Evolutionary conservation across 495 filamentous ascomycete species (phyloP), one percentile per base, ranked within the genome.

Genomic region (Xylaria grammica): DNA sequence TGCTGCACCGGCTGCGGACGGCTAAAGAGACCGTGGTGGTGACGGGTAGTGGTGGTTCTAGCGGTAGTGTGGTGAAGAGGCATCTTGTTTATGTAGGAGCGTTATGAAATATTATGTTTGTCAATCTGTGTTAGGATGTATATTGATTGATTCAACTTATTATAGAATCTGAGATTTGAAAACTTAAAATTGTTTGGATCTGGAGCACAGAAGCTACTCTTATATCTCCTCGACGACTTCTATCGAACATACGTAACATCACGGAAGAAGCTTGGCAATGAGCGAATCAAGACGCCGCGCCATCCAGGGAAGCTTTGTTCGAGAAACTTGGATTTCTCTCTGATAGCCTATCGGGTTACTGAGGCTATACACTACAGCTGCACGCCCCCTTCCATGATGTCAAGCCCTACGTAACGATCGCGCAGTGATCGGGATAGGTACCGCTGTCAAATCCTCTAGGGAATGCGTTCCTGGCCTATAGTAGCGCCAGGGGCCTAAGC

Each of bases 1-100:
- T 87, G 86, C 58, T 86, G 85, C 0, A 66, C 74, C 4, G 72
- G 75, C 24, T 60, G 48, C 50, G 58, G 13, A n/a, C 61, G 54
- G 6, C 57, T 22, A 22, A 60, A 49, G 9, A 60, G 10, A 40
- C 65, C 19, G 62, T 57, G 58, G 63, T 63, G 63, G 1, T 26
- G 42, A 5, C 56, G 56, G 40, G 72, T 65, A 29, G 71, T 61
- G 30, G 67, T 69, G 13, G 75, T 69, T 46, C 32, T 53, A 13
- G 51, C 19, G 38, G 72, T 68, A 32, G 63, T 63, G 64, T 69
- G 60, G 42, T 67, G 27, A 61, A 67, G 66, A 57, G 48, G 40
- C 54, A 53, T 65, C 60, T 55, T 67, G 30, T 27, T n/a, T 67
- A 53, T 58, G 55, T 69, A 62, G 20, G 22, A 19, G 17, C 7